Conservation (phyloP, 2,329 filamentous ascomycete genomes). For the Botrytis paeoniae region DNA sequence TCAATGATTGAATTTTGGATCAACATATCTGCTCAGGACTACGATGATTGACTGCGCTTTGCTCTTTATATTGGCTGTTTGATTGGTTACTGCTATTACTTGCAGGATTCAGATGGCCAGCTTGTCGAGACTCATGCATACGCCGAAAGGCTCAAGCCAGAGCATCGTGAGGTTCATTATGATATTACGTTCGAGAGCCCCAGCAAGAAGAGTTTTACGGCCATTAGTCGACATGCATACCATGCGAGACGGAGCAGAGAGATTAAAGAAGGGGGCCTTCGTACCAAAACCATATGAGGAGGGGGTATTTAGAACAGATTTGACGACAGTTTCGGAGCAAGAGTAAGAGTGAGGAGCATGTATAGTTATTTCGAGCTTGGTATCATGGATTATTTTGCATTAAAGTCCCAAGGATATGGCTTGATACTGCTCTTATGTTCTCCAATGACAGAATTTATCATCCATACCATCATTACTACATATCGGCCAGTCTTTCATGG, state of each 20-base stretch:
- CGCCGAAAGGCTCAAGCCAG: not conserved
- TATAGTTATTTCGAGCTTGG: not conserved
- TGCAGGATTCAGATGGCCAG: not conserved
- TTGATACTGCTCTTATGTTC: not conserved
- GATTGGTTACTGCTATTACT: not conserved
- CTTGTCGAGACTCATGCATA: not conserved
- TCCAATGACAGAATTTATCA: not conserved
- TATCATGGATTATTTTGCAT: not conserved
- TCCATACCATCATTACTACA: not conserved
- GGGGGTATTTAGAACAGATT: not conserved
- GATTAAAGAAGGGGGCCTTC: not conserved
- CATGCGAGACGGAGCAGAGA: not conserved
- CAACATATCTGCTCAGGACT: not conserved
- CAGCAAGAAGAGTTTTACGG: not conserved
- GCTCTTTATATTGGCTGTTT: not conserved
- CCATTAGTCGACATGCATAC: not conserved
- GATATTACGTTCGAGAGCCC: not conserved
- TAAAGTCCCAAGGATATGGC: not conserved
- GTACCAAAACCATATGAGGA: not conserved
- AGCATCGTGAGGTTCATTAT: not conserved
- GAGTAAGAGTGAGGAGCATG: not conserved
- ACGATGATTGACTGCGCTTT: not conserved
- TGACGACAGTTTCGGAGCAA: not conserved
- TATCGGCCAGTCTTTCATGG: not conserved
- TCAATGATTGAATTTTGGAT: not conserved